These are phyloP conservation scores for Trichosporon sp. DNA, from an alignment of 1,284 basidiomycete genomes.

Conservation along the genomic window DNA sequence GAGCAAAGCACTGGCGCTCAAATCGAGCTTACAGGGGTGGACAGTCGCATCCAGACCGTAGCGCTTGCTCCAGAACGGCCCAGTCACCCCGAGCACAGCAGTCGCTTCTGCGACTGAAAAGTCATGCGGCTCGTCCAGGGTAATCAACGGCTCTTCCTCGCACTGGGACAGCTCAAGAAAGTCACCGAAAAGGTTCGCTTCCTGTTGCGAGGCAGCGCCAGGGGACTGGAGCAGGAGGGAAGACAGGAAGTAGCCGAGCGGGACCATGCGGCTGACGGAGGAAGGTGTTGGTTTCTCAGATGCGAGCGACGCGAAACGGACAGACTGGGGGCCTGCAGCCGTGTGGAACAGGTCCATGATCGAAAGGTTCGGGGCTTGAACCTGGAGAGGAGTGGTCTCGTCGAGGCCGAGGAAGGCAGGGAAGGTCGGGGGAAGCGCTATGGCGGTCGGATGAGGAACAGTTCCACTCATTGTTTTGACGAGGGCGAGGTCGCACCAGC, in stretches of 20 bases:
- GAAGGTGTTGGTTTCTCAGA: not conserved
- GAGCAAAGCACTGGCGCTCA: not conserved
- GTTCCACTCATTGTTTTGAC: not conserved
- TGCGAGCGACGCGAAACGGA: not conserved
- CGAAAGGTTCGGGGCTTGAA: not conserved
- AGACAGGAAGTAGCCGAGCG: slow-evolving; percentile 1
- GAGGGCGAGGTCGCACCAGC: not conserved
- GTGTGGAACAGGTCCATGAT: slow-evolving; percentile 5
- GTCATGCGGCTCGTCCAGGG: not conserved
- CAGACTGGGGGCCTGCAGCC: not conserved
- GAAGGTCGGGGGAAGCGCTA: not conserved
- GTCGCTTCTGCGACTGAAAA: not conserved
- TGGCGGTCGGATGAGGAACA: slow-evolving; percentile 4
- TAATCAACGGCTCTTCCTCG: not conserved
- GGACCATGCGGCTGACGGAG: not conserved
- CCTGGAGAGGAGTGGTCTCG: not conserved
- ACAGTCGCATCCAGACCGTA: slow-evolving; percentile 2
- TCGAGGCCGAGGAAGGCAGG: not conserved
- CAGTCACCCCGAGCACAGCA: not conserved
- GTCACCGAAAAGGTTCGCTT: not conserved
- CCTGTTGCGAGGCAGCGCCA: not conserved
- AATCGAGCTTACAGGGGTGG: slow-evolving; percentile 1
- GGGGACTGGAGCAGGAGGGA: slow-evolving; percentile 3
- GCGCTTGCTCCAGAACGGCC: slow-evolving; percentile 1
- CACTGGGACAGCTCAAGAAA: not conserved